phyloP scores from a whole-genome alignment of 257 asterid species.

The Nicotiana noctiflora region DNA sequence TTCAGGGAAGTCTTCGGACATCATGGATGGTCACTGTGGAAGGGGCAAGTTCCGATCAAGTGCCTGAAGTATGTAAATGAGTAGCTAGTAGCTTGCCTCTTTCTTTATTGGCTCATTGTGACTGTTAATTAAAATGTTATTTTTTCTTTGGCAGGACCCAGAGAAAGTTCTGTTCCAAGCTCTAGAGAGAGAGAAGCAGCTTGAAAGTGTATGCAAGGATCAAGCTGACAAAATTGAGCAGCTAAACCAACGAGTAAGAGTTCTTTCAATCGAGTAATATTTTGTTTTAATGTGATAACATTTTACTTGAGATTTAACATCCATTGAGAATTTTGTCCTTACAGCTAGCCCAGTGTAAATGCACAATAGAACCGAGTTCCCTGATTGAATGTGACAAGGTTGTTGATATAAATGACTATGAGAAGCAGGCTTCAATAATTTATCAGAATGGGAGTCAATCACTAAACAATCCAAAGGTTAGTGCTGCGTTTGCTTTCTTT shows the following conservation, averaged over 20 bases:
- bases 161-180: conserved; percentile 33
- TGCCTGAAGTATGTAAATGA: conserved; percentile 24
- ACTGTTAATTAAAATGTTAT: not conserved
- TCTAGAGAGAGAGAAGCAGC: conserved; percentile 52
- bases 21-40: conserved; percentile 30
- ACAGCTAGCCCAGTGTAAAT: conserved; percentile 66
- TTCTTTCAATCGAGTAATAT: not conserved
- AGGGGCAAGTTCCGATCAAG: conserved; percentile 22
- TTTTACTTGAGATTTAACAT: not conserved
- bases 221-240: conserved; percentile 74
- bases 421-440: conserved; percentile 35
- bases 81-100: not conserved
- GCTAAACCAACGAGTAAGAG: conserved; percentile 57
- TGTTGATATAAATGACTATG: conserved; percentile 12
- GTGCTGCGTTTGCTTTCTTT: not conserved
- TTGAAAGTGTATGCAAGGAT: conserved; percentile 56
- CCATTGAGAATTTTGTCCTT: conserved; percentile 6
- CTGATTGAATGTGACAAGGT: conserved; percentile 9
- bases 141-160: conserved; percentile 29
- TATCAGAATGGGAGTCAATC: conserved; percentile 25
- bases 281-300: not conserved
- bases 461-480: conserved; percentile 34
- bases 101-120: conserved; percentile 6
- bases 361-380: conserved; percentile 27
- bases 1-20: conserved; percentile 30